These are phyloP conservation scores for Biscutella laevigata DNA, from an alignment of 441 rosid genomes.

Conservation along the genomic window DNA sequence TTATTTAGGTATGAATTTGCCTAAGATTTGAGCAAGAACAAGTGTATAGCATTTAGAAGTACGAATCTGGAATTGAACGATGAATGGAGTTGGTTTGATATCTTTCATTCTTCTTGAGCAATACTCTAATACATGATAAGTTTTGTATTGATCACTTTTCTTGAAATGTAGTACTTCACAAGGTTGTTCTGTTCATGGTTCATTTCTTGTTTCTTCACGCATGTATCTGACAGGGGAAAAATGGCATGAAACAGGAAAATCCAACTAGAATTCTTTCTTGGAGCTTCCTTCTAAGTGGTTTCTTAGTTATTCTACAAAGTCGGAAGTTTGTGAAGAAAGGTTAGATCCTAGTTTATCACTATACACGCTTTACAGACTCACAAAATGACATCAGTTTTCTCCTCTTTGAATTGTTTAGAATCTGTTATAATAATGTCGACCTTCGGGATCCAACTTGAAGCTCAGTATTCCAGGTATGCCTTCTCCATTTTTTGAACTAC, in stretches of 20 bases:
- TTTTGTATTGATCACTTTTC: background rate
- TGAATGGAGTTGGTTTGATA: background rate
- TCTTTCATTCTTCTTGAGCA: slow-evolving; percentile 1
- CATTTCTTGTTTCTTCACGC: too few relatives aligned
- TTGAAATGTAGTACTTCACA: background rate
- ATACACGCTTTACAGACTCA: background rate
- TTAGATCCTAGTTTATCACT: slow-evolving; percentile 21
- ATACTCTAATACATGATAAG: background rate
- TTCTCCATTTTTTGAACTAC: background rate
- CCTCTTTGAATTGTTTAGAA: slow-evolving; percentile 34
- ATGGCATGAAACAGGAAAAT: slow-evolving; percentile 51
- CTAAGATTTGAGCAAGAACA: background rate
- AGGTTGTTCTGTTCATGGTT: too few relatives aligned
- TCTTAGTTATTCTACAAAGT: slow-evolving; percentile 33
- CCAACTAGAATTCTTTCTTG: slow-evolving; percentile 33
- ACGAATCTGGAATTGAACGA: background rate
- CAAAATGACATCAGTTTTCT: background rate
- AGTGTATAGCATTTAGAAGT: background rate
- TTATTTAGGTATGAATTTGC: background rate
- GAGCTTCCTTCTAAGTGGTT: slow-evolving; percentile 44
- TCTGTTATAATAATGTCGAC: slow-evolving; percentile 68
- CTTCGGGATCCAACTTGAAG: slow-evolving; percentile 87
- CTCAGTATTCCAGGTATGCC: slow-evolving; percentile 58
- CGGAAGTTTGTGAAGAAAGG: slow-evolving; percentile 64
- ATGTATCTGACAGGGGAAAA: too few relatives aligned